A percentile compares a stretch with the other conserved stretches of the same genome.
phyloP scores from a whole-genome alignment of 2,329 filamentous ascomycete genomes.

The Penicillium sp. region DNA sequence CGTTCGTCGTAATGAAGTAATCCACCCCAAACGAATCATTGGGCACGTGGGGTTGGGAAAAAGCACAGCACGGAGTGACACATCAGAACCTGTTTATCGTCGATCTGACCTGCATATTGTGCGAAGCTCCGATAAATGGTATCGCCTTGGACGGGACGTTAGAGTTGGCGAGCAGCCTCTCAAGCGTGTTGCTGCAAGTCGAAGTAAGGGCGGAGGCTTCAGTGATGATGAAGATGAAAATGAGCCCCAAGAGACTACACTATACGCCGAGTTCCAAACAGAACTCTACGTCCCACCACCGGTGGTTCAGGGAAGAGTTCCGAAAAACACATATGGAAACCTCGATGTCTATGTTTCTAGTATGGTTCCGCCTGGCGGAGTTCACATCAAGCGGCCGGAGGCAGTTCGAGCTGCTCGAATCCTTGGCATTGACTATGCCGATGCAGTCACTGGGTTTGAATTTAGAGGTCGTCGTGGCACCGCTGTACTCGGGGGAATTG shows the following conservation, averaged over 20 bases:
- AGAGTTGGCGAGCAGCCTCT: slow-evolving; percentile 75
- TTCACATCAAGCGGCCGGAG: slow-evolving; percentile 56
- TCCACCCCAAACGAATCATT: slow-evolving; percentile 67
- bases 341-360: slow-evolving; percentile 62
- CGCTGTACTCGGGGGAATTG: slow-evolving; percentile 72
- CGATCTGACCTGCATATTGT: slow-evolving; percentile 76
- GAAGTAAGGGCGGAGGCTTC: slow-evolving; percentile 28
- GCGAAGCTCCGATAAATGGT: slow-evolving; percentile 84
- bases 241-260: slow-evolving; percentile 54
- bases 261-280: slow-evolving; percentile 63
- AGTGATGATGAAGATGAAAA: slow-evolving; percentile 46
- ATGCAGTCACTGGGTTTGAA: slow-evolving; percentile 84
- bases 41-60: slow-evolving; percentile 68
- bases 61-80: slow-evolving; percentile 43
- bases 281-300: slow-evolving; percentile 72
- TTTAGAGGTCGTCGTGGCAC: slow-evolving; percentile 86
- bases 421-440: slow-evolving; percentile 79
- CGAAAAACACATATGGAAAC: slow-evolving; percentile 61
- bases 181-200: slow-evolving; percentile 64
- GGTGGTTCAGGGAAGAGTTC: slow-evolving; percentile 68
- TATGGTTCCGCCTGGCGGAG: slow-evolving; percentile 62
- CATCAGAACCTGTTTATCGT: slow-evolving; percentile 76
- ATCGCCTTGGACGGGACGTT: slow-evolving; percentile 77
- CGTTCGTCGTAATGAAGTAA: slow-evolving; percentile 76
- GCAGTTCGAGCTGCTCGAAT: slow-evolving; percentile 70